Evolutionary conservation across 805 yeast genomes (phyloP), one percentile per base, ranked within the genome.

Genomic region (Lachancea fermentati): DNA sequence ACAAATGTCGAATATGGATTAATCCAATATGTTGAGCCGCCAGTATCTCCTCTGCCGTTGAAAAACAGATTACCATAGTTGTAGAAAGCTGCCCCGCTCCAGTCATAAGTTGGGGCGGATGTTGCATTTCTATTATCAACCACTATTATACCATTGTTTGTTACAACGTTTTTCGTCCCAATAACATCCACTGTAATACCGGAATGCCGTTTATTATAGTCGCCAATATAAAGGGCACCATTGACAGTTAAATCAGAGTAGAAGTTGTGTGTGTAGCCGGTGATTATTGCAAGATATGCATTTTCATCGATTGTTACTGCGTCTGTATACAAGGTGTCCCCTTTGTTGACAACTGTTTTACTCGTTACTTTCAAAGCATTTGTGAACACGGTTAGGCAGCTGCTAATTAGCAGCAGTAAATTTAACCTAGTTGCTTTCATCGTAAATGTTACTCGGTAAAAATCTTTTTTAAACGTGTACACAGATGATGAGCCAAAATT

Each of bases 161-260:
- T 31, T 8, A 45, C 32, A 3, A 19, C 29, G 6, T 19, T 19
- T 19, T 24, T 14, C 6, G 34, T 9, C n/a, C 44, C 43, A 17
- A 41, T 24, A 15, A 45, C 45, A 11, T 34, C 15, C 7, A 37
- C 30, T 2, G 15, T 18, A 18, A 47, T 32, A 34, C 45, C 47
- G 12, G 31, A 2, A 17, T 36, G 39, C 15, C 38, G 22, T 14
- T 37, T 28, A 7, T 38, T 17, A n/a, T n/a, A n/a, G 16, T 42
- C 44, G 31, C 49, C 48, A 19, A 47, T 44, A 22, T 30, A 47
- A 18, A 47, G 32, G 7, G 36, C 39, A 39, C 49, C 51, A 18
- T 39, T 30, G 19, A 39, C 35, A 11, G 28, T 37, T 3, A 47
- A 14, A 30, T 35, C 34, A 12, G 24, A 19, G 16, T 29, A 12